Base-by-base conservation (phyloP, 768 basidiomycete species). In the Phylloporus arenicola region DNA sequence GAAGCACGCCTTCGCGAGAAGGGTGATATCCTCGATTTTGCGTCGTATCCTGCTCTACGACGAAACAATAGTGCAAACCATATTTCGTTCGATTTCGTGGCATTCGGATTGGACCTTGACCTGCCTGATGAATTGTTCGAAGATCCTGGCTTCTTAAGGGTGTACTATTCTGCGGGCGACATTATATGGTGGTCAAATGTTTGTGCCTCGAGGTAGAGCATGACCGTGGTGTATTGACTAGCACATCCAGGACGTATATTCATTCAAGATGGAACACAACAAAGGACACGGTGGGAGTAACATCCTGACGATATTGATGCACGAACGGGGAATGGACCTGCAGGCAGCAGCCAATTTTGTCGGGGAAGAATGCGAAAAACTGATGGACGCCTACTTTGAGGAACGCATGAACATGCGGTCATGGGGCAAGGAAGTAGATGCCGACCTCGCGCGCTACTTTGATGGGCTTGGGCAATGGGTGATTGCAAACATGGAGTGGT, bases 141-240 rank as follows among this genome's bases (percentile, higher is more conserved):
- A 42, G 73, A 87, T 62, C 70, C 78, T 17, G 66, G 58, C 13
- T 79, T 86, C 59, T 69, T 72, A 61, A 70, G 71, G 35, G 74
- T 81, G 33, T 78, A 82, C 57, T 76, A 74, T 60, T 77, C 79
- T 7, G 82, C 80, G 10, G 76, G 76, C 37, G 85, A 88, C 63
- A 72, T 83, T 57, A 78, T 87, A 47, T 81, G 79, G 65, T 86
- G 79, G 83, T 70, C 84, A 19, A 87, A 88, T 63, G 84, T 86
- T 53, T 65, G 78, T 67, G 19, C 27, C 27, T 42, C 38, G 45
- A 19, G 19, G 20, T 31, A n/a, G 29, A 22, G 4, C n/a, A 45
- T 33, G 20, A 17, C 17, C 16, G 7, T 33, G 13, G 9, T 14
- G 33, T 43, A 39, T 25, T 50, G 53, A 58, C 41, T 30, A 38